Evolutionary conservation across 352 stramenopile species (phyloP).

Genomic region (Globisporangium sylvaticum): DNA sequence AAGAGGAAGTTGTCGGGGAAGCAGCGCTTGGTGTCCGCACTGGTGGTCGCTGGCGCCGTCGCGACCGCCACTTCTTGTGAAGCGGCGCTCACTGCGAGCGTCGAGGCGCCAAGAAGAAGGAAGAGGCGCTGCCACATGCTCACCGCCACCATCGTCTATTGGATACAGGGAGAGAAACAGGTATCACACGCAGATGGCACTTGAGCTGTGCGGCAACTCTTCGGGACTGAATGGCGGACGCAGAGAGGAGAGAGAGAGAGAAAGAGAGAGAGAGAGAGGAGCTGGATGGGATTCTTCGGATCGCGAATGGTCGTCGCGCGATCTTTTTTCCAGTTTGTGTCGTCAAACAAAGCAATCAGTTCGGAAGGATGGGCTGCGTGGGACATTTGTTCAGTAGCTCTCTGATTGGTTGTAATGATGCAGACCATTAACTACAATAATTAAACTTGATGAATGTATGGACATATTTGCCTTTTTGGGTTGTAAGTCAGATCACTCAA

Average conservation of each 20-base stretch:
- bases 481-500: too few relatives aligned
- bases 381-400: too few relatives aligned
- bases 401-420: too few relatives aligned
- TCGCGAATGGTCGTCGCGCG: background rate
- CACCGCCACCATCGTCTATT: background rate
- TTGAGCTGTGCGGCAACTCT: background rate
- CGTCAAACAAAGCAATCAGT: too few relatives aligned
- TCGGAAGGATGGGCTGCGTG: too few relatives aligned
- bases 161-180: background rate
- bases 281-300: background rate
- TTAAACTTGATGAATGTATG: too few relatives aligned
- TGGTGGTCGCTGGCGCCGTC: background rate
- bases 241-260: background rate
- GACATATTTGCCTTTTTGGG: too few relatives aligned
- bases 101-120: background rate
- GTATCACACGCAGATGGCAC: background rate
- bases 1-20: conserved; percentile 81
- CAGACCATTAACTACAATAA: too few relatives aligned
- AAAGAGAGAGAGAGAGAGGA: background rate
- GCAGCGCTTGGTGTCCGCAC: conserved; percentile 27
- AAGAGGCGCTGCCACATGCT: background rate
- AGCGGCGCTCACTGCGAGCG: background rate
- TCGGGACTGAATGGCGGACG: background rate
- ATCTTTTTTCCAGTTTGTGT: background rate
- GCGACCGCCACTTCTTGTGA: background rate